A percentile compares a stretch with the other conserved stretches of the same genome.
Evolutionary conservation across 768 basidiomycete species (phyloP).

Genomic region (Serendipita indica): DNA sequence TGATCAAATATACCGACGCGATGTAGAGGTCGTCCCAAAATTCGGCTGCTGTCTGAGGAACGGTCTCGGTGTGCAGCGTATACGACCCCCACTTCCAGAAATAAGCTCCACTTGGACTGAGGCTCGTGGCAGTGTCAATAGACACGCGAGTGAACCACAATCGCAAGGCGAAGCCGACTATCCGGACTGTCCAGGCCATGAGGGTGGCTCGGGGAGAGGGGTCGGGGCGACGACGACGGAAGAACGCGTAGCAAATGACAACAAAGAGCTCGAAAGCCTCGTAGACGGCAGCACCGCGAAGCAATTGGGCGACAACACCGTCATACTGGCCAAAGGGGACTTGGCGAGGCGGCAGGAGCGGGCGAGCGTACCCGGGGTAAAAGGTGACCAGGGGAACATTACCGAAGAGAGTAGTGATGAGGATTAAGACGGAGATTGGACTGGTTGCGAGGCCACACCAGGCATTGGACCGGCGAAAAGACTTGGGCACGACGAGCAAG

Average conservation of each 20-base stretch:
- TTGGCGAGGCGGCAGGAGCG: neutral
- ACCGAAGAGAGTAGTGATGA: neutral
- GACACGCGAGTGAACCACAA: conserved; percentile 10
- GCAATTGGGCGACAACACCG: neutral
- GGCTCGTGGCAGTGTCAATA: conserved; percentile 3
- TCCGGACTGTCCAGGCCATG: neutral
- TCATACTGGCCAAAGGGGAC: neutral
- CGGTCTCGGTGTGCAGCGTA: neutral
- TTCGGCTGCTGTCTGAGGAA: neutral
- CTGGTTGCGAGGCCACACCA: neutral
- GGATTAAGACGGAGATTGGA: neutral
- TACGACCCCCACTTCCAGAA: neutral
- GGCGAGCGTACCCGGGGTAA: neutral
- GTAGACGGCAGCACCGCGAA: neutral
- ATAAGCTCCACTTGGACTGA: neutral
- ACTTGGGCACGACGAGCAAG: neutral
- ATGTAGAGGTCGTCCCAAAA: neutral
- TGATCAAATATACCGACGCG: neutral
- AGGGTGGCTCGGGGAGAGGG: neutral
- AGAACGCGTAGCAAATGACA: neutral
- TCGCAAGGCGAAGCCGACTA: neutral
- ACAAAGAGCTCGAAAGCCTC: neutral
- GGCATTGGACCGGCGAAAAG: neutral
- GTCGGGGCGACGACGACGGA: neutral
- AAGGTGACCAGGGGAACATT: neutral